Base-by-base conservation (phyloP, 805 yeast genomes). In the Wickerhamomyces chaumierensis region DNA sequence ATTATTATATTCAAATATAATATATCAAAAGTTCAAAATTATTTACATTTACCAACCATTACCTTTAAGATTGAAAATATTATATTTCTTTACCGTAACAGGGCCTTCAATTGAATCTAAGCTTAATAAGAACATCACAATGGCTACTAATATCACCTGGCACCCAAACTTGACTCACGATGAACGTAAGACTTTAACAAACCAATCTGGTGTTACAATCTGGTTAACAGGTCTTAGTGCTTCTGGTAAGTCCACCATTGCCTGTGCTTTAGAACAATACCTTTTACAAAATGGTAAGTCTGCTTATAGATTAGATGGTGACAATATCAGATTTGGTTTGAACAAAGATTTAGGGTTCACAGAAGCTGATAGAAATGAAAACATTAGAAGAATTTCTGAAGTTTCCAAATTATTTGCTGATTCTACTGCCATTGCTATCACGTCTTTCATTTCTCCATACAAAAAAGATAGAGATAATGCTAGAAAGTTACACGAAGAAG, bases 121-220 rank as follows among this genome's bases (percentile, higher is more conserved):
- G n/a, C n/a, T n/a, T n/a, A n/a, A n/a, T n/a, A n/a, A n/a, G n/a
- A n/a, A n/a, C n/a, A n/a, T n/a, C 6, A 16, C 17, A 5, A 90
- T 90, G 96, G 92, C 96, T 48, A 80, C 95, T 33, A 90, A 90
- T 58, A 86, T 90, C 60, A 87, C 96, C 48, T 90, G 97, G 96
- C 96, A 90, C 65, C 77, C 75, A 49, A 90, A 92, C 55, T 66
- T 90, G 51, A 78, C 92, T 18, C 86, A 81, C 60, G 78, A 69
- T 17, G 95, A 90, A 64, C 82, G 97, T 54, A 63, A 73, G 36
- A 62, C 58, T 21, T 63, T 83, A 40, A 75, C 84, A 44, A 77
- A 78, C 42, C 96, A 88, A 65, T 69, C 71, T 37, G 97, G 97
- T 36, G 80, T 82, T 41, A 90, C 97, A 18, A 68, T 90, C 34